A percentile compares a stretch with the other conserved stretches of the same genome.
Conservation (phyloP, 768 basidiomycete genomes). For the Boletus edulis region DNA sequence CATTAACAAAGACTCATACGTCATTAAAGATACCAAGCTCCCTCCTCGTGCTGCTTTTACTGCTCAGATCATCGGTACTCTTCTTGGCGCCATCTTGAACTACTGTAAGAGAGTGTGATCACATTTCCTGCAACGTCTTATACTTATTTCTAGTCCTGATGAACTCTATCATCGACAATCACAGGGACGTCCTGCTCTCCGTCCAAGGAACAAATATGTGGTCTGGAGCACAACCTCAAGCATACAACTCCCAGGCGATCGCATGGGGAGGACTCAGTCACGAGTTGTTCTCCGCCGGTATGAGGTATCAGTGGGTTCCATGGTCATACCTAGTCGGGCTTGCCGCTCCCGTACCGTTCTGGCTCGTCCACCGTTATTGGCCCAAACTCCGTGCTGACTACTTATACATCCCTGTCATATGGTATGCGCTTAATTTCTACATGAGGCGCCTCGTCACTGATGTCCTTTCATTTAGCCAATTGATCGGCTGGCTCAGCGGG, state of each 20-base stretch:
- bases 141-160: constrained; percentile 46
- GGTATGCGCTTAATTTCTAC: constrained; percentile 13
- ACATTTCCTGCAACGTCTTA: background rate
- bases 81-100: constrained; percentile 50
- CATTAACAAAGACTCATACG: constrained; percentile 36
- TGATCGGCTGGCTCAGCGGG: constrained; percentile 12
- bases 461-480: background rate
- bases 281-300: constrained; percentile 31
- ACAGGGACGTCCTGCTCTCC: constrained; percentile 49
- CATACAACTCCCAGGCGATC: constrained; percentile 34
- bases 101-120: constrained; percentile 32
- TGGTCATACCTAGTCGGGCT: constrained; percentile 35
- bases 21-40: constrained; percentile 43
- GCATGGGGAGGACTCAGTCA: constrained; percentile 39
- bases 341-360: constrained; percentile 39
- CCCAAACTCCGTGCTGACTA: constrained; percentile 30
- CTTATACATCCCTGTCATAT: constrained; percentile 31
- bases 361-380: constrained; percentile 36
- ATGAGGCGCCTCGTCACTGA: background rate
- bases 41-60: constrained; percentile 64
- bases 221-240: constrained; percentile 29
- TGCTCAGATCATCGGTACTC: constrained; percentile 54
- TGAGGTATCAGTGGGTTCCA: constrained; percentile 40
- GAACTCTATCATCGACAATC: constrained; percentile 54
- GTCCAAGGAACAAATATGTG: constrained; percentile 49